A percentile compares a stretch with the other conserved stretches of the same genome.
Evolutionary conservation across 352 stramenopile genomes (phyloP).

Genomic region (Globisporangium cystogenes): DNA sequence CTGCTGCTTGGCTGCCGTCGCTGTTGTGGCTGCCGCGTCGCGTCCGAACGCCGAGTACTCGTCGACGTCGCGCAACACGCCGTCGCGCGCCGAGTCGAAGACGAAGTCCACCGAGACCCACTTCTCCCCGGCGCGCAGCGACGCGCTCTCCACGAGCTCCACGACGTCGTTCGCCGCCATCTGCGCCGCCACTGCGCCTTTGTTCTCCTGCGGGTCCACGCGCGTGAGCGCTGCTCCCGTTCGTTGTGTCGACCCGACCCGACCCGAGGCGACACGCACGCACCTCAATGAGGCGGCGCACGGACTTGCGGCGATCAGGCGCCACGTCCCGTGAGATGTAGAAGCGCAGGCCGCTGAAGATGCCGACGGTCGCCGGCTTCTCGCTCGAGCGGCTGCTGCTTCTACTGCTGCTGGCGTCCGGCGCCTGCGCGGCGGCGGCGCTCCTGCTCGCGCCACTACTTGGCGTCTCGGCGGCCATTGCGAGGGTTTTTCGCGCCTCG

Average conservation of each 20-base stretch:
- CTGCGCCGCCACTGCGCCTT: slow-evolving; percentile 19
- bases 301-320: background rate
- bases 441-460: background rate
- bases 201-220: slow-evolving; percentile 27
- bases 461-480: slow-evolving; percentile 1
- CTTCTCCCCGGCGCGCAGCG: slow-evolving; percentile 18
- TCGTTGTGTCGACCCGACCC: too few species aligned
- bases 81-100: slow-evolving; percentile 32
- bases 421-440: background rate
- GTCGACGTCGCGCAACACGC: slow-evolving; percentile 19
- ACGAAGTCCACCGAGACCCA: slow-evolving; percentile 48
- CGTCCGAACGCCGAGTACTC: slow-evolving; percentile 26
- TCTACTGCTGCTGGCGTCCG: background rate
- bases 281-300: slow-evolving; percentile 11
- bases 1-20: too few species aligned
- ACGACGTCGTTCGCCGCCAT: slow-evolving; percentile 9
- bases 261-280: too few species aligned
- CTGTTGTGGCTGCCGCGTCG: background rate
- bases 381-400: background rate
- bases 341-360: slow-evolving; percentile 9
- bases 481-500: background rate
- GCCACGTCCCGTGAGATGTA: slow-evolving; percentile 6
- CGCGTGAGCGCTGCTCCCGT: too few species aligned
- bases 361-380: background rate
- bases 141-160: slow-evolving; percentile 34